A percentile compares a stretch with the other conserved stretches of the same genome.
These are phyloP conservation scores for Psidium friedrichsthalianum DNA, from an alignment of 345 rosid species.

Conservation along the genomic window DNA sequence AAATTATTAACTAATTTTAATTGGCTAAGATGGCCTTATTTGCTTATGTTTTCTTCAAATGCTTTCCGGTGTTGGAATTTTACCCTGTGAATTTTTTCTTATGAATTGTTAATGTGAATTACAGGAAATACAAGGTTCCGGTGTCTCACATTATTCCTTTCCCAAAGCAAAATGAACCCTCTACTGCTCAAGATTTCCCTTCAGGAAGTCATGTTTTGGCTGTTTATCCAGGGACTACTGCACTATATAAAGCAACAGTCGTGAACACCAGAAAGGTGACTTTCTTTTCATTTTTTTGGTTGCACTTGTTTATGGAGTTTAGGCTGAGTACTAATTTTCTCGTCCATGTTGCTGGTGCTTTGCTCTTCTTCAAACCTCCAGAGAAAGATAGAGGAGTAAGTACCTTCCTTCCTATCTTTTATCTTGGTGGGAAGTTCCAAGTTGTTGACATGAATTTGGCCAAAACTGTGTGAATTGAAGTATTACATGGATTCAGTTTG, in stretches of 20 bases:
- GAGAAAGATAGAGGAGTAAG: constrained; percentile 93
- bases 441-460: too few species aligned
- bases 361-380: constrained; percentile 16
- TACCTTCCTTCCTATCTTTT: too few species aligned
- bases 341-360: constrained; percentile 5
- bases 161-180: constrained; percentile 64
- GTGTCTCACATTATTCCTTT: constrained; percentile 71
- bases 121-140: constrained; percentile 81
- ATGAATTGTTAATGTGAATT: not conserved
- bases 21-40: not conserved
- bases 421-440: too few species aligned
- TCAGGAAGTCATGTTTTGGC: constrained; percentile 80
- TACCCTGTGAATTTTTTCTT: not conserved
- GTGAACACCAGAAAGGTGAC: constrained; percentile 60
- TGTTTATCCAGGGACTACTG: constrained; percentile 98
- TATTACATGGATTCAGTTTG: too few species aligned
- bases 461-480: too few species aligned
- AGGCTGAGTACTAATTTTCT: not conserved
- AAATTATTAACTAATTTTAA: not conserved
- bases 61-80: not conserved
- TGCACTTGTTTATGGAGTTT: not conserved
- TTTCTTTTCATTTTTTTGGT: not conserved
- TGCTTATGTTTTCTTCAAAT: not conserved
- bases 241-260: constrained; percentile 93
- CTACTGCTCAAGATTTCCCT: constrained; percentile 48